Conservation (phyloP, 2,329 filamentous ascomycete genomes). For the Colletotrichum eleusines region DNA sequence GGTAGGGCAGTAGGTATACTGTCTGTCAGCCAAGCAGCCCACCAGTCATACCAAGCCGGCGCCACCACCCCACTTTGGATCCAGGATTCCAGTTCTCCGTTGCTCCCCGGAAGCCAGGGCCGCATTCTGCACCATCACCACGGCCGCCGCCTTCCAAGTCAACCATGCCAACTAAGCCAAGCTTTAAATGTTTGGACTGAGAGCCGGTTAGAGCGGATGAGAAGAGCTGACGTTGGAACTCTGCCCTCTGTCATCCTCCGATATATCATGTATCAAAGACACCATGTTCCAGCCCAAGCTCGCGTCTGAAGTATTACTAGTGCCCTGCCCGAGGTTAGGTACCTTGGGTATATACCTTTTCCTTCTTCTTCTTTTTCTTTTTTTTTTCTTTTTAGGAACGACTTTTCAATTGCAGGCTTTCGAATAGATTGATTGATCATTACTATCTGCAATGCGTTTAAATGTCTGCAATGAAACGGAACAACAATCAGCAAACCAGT, state of each 20-base stretch:
- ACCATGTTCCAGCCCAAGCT: constrained; percentile 29
- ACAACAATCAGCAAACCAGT: constrained; percentile 7
- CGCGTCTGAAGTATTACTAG: constrained; percentile 25
- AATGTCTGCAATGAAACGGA: constrained; percentile 6
- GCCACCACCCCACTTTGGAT: constrained; percentile 31
- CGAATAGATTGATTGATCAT: constrained; percentile 19
- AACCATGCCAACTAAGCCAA: neutral
- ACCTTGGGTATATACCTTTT: neutral
- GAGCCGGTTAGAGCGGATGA: constrained; percentile 12
- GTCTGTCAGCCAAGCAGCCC: constrained; percentile 8
- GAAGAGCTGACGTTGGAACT: neutral
- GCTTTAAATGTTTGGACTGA: neutral
- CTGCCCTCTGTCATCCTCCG: neutral
- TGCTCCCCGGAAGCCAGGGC: constrained; percentile 28
- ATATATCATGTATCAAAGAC: neutral
- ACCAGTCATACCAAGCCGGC: constrained; percentile 21
- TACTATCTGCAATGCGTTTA: constrained; percentile 14
- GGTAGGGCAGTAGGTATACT: constrained; percentile 15
- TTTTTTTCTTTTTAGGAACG: neutral
- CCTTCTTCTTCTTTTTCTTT: too few species aligned
- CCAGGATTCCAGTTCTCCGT: constrained; percentile 32
- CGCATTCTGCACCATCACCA: constrained; percentile 18
- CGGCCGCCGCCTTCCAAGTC: neutral
- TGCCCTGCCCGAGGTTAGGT: constrained; percentile 16
- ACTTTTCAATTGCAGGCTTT: constrained; percentile 3